Evolutionary conservation across 164 flowering plant genomes (phyloP).

Genomic region (Hamamelis virginiana): DNA sequence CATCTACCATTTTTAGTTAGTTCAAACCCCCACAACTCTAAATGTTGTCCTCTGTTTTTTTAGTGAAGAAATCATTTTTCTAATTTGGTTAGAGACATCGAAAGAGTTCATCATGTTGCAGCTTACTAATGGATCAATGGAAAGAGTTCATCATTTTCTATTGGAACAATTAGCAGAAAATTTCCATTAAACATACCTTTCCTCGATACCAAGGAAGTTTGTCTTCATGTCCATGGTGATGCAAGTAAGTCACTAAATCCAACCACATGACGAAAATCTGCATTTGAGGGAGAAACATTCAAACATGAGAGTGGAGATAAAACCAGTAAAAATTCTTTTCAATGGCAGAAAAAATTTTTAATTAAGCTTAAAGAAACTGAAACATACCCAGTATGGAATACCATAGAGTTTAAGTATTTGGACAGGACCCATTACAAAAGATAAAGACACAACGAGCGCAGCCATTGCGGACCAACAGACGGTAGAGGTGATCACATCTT

Average conservation of each 20-base stretch:
- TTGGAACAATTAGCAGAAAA: no score
- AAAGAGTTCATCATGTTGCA: no score
- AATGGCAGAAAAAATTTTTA: not conserved
- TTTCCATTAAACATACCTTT: constrained; percentile 34
- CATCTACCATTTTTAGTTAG: no score
- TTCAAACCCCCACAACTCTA: no score
- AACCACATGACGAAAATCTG: constrained; percentile 69
- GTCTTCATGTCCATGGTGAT: constrained; percentile 72
- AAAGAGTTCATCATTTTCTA: no score
- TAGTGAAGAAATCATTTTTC: no score
- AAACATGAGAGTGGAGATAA: no score
- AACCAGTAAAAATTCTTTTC: no score
- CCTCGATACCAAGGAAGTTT: constrained; percentile 82
- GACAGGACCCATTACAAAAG: constrained; percentile 64
- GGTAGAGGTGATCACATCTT: constrained; percentile 74
- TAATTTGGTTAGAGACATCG: no score
- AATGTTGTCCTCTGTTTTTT: no score
- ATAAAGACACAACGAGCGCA: constrained; percentile 53
- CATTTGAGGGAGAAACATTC: not conserved
- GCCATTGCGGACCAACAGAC: constrained; percentile 80
- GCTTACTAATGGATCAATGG: no score
- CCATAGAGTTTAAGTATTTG: constrained; percentile 78
- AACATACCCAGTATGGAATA: constrained; percentile 78
- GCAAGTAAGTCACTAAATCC: constrained; percentile 73
- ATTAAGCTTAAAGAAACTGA: not conserved